A percentile compares a stretch with the other conserved stretches of the same genome.
Evolutionary conservation across 2,329 filamentous ascomycete species (phyloP).

Genomic region (Colletotrichum sp.): DNA sequence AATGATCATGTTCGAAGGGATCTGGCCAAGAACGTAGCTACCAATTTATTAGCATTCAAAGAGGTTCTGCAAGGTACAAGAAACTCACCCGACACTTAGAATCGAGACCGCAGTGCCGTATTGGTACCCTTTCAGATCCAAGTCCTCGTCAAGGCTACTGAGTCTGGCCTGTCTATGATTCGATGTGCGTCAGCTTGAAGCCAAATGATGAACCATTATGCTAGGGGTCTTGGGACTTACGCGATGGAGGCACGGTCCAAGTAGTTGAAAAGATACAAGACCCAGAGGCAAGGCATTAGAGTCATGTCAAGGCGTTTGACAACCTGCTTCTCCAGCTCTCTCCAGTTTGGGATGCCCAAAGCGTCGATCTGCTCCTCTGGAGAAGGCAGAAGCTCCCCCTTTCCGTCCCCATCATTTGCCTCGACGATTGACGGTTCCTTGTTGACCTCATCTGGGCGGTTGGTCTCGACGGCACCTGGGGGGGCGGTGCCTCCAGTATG

Average conservation of each 20-base stretch:
- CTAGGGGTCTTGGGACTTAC: not conserved
- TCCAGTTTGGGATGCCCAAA: constrained; percentile 25
- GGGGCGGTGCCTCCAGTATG: not conserved
- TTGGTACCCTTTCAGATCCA: constrained; percentile 26
- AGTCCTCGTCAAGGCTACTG: constrained; percentile 26
- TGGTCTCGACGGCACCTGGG: not conserved
- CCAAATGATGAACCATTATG: fast-evolving
- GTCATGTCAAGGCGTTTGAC: constrained; percentile 25
- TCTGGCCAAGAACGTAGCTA: constrained; percentile 21
- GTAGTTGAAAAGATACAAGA: constrained; percentile 26
- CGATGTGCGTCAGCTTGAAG: not conserved
- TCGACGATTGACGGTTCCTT: not conserved
- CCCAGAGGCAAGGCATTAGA: constrained; percentile 25
- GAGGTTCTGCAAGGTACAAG: fast-evolving
- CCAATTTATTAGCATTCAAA: fast-evolving
- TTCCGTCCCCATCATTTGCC: not conserved
- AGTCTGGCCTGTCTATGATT: constrained; percentile 26
- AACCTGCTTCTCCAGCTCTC: constrained; percentile 23
- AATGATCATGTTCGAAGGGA: constrained; percentile 25
- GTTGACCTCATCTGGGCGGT: not conserved
- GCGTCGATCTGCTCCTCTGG: constrained; percentile 25
- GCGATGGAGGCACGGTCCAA: constrained; percentile 25
- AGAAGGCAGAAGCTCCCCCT: not conserved
- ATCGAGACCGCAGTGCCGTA: constrained; percentile 30
- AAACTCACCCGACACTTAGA: constrained; percentile 26